Percentiles rank a stretch among this genome's conserved stretches.
phyloP scores from a whole-genome alignment of 75 land plant genomes.

The Picea sitchensis region DNA sequence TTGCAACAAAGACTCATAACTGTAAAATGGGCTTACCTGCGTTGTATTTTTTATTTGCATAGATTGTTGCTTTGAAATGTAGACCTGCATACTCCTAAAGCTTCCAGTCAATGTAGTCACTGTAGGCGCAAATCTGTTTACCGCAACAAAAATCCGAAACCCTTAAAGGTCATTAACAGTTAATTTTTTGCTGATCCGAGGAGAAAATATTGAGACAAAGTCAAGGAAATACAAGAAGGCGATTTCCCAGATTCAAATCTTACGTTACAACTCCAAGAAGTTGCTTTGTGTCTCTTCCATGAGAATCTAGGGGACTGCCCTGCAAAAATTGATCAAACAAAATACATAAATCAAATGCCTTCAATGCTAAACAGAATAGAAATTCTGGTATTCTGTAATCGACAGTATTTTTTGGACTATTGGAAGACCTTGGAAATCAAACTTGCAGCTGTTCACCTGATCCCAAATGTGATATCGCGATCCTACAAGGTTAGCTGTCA shows the following conservation, averaged over 20 bases:
- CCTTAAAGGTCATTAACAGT: background rate
- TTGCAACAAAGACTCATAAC: background rate
- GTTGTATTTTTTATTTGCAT: constrained; percentile 44
- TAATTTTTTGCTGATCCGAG: background rate
- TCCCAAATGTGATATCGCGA: constrained; percentile 77
- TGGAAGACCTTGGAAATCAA: background rate
- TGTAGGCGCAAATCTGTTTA: constrained; percentile 65
- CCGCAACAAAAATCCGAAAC: background rate
- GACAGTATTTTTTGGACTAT: too few relatives aligned
- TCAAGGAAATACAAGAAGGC: background rate
- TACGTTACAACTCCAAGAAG: constrained; percentile 57
- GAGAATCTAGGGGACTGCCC: constrained; percentile 25
- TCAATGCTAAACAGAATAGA: too few relatives aligned
- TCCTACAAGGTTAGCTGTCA: constrained; percentile 66
- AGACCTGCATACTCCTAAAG: constrained; percentile 60
- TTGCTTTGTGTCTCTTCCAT: constrained; percentile 24
- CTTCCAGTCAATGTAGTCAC: constrained; percentile 70
- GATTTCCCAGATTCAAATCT: constrained; percentile 8
- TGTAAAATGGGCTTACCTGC: constrained; percentile 30
- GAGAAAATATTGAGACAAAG: background rate
- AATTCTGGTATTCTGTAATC: too few relatives aligned
- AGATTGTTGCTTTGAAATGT: constrained; percentile 65
- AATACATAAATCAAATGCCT: background rate
- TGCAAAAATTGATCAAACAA: constrained; percentile 9
- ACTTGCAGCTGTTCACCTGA: constrained; percentile 44